A percentile compares a stretch with the other conserved stretches of the same genome.
Conservation (phyloP, 768 basidiomycete species). For the Cystobasidium tubakii region DNA sequence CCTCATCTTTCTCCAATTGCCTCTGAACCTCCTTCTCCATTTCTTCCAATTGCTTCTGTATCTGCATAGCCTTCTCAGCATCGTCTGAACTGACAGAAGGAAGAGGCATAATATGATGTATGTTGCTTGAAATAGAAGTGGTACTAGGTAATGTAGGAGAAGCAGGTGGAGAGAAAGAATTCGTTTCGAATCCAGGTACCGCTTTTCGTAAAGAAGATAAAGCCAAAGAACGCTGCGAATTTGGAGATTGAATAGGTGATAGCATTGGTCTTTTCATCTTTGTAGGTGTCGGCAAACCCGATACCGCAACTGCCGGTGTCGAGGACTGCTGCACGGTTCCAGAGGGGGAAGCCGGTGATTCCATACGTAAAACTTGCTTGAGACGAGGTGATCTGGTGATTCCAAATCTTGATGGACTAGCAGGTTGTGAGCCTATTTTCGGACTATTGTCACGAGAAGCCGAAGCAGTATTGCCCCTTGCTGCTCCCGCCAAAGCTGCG, state of each 20-base stretch:
- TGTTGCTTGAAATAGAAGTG: constrained; percentile 1
- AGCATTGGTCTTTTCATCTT: constrained; percentile 7
- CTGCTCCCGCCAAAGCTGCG: not conserved
- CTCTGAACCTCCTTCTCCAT: not conserved
- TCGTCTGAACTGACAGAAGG: not conserved
- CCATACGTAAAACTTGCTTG: not conserved
- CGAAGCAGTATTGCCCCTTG: not conserved
- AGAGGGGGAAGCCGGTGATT: not conserved
- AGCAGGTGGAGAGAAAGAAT: constrained; percentile 8
- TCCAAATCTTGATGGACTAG: not conserved
- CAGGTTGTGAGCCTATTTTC: not conserved
- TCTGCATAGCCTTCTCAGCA: not conserved
- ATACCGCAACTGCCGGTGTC: not conserved
- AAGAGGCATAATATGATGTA: not conserved
- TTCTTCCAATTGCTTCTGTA: not conserved
- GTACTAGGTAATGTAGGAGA: constrained; percentile 15
- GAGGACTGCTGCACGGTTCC: not conserved
- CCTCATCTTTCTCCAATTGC: not conserved
- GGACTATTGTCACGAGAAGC: constrained; percentile 8
- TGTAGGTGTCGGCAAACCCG: not conserved
- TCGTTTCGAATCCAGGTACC: constrained; percentile 8
- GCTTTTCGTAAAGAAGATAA: constrained; percentile 12
- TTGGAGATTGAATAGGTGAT: constrained; percentile 11
- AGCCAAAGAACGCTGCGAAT: constrained; percentile 2
- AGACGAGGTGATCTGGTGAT: constrained; percentile 10